These are phyloP conservation scores for Jatropha curcas DNA, from an alignment of 345 rosid genomes.

Conservation along the genomic window DNA sequence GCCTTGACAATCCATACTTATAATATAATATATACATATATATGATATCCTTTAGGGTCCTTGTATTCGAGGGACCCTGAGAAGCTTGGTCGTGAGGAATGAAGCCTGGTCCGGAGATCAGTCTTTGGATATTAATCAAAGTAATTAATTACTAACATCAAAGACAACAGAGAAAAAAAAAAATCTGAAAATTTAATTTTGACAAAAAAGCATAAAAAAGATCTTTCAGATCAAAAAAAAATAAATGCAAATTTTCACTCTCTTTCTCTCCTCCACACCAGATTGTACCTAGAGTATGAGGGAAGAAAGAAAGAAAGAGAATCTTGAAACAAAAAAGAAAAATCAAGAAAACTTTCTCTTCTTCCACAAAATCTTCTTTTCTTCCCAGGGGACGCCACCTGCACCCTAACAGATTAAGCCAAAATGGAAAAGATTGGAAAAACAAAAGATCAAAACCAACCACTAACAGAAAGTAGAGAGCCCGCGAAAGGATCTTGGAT, in stretches of 20 bases:
- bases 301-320: background rate
- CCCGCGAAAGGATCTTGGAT: slow-evolving; percentile 43
- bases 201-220: background rate
- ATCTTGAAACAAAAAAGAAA: background rate
- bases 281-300: background rate
- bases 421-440: background rate
- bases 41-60: slow-evolving; percentile 5
- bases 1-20: too few relatives aligned
- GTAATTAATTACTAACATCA: background rate
- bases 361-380: background rate
- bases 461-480: background rate
- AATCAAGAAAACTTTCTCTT: too few relatives aligned
- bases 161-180: background rate
- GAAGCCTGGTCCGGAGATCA: slow-evolving; percentile 95
- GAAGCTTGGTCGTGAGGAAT: slow-evolving; percentile 66
- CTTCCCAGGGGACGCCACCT: too few relatives aligned
- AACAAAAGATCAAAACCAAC: background rate
- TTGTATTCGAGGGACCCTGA: slow-evolving; percentile 19
- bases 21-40: too few relatives aligned
- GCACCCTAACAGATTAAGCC: too few relatives aligned
- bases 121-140: background rate
- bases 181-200: background rate
- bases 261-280: background rate
- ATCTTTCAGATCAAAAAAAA: too few relatives aligned
- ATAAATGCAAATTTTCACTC: background rate